phyloP scores from a whole-genome alignment of 2,329 filamentous ascomycete species.

The Colletotrichum neosansevieriae region DNA sequence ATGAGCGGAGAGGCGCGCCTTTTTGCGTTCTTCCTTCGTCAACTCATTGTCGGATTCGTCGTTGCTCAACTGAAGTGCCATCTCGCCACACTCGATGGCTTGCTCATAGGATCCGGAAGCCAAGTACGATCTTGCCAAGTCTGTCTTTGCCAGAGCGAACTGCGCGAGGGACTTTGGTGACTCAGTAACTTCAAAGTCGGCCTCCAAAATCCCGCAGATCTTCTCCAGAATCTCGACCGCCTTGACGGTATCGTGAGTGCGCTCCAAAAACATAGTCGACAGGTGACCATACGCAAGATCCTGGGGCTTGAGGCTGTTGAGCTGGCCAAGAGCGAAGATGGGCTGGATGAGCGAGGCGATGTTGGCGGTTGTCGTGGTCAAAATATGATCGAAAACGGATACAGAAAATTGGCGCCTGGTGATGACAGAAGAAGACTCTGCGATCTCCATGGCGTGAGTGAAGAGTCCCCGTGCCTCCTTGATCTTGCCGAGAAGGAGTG shows the following conservation, averaged over 20 bases:
- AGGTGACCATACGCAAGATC: constrained; percentile 83
- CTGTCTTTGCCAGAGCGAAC: constrained; percentile 87
- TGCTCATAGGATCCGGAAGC: constrained; percentile 73
- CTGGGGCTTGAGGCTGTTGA: constrained; percentile 76
- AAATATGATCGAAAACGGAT: constrained; percentile 84
- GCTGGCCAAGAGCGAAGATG: constrained; percentile 87
- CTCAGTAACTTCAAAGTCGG: constrained; percentile 87
- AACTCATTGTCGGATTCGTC: constrained; percentile 78
- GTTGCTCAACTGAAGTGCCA: constrained; percentile 81
- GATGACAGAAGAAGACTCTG: constrained; percentile 79
- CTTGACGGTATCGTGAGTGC: constrained; percentile 75
- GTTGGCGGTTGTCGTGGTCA: constrained; percentile 66
- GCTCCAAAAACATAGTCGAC: constrained; percentile 83
- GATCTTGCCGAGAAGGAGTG: constrained; percentile 78
- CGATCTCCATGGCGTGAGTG: constrained; percentile 93
- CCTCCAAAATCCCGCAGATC: constrained; percentile 79
- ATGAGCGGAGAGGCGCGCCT: constrained; percentile 84
- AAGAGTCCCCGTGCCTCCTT: constrained; percentile 88
- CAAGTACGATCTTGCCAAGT: constrained; percentile 86
- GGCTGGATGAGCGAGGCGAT: constrained; percentile 82
- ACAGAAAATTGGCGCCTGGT: constrained; percentile 84
- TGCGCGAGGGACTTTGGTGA: constrained; percentile 77
- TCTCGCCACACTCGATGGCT: constrained; percentile 84
- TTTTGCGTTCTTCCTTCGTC: constrained; percentile 72
- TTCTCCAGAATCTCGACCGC: constrained; percentile 74